A percentile compares a stretch with the other conserved stretches of the same genome.
Conservation (phyloP, 129 eudicot genomes). For the Flaveria ramosissima region DNA sequence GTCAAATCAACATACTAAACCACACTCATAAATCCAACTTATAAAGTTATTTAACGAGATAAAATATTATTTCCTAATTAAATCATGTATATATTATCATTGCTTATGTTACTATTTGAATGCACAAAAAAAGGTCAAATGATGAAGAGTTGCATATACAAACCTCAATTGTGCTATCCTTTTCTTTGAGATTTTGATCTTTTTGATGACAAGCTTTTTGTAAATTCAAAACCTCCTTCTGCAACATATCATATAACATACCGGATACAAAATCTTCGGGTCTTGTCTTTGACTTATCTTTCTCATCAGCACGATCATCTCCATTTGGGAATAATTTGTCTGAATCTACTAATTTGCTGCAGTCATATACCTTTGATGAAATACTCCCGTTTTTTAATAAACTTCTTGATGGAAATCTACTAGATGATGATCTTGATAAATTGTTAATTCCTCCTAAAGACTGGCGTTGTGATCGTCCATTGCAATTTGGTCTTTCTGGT, state of each 20-base stretch:
- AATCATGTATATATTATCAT: background rate
- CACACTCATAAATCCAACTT: background rate
- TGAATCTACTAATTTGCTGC: slow-evolving; percentile 43
- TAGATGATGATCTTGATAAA: slow-evolving; percentile 61
- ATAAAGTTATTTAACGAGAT: background rate
- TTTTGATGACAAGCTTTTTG: slow-evolving; percentile 79
- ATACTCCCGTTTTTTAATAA: slow-evolving; percentile 37
- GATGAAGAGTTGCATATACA: slow-evolving; percentile 18
- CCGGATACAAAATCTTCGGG: slow-evolving; percentile 79
- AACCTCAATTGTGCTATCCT: slow-evolving; percentile 86
- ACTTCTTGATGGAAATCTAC: slow-evolving; percentile 54
- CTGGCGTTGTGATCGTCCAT: slow-evolving; percentile 61
- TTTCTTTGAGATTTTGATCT: slow-evolving; percentile 74
- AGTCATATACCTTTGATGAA: slow-evolving; percentile 51
- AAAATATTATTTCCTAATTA: background rate
- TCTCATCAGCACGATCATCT: slow-evolving; percentile 34
- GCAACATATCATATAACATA: slow-evolving; percentile 78
- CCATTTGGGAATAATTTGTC: slow-evolving; percentile 30
- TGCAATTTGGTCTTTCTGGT: slow-evolving; percentile 51
- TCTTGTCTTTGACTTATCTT: slow-evolving; percentile 40
- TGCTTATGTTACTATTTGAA: background rate
- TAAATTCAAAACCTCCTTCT: slow-evolving; percentile 76
- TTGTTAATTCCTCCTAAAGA: slow-evolving; percentile 78
- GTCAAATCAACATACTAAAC: slow-evolving; percentile 1
- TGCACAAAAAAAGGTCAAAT: slow-evolving; percentile 1